phyloP scores from a whole-genome alignment of 2,329 filamentous ascomycete species.

The Incumbomyces lentus region DNA sequence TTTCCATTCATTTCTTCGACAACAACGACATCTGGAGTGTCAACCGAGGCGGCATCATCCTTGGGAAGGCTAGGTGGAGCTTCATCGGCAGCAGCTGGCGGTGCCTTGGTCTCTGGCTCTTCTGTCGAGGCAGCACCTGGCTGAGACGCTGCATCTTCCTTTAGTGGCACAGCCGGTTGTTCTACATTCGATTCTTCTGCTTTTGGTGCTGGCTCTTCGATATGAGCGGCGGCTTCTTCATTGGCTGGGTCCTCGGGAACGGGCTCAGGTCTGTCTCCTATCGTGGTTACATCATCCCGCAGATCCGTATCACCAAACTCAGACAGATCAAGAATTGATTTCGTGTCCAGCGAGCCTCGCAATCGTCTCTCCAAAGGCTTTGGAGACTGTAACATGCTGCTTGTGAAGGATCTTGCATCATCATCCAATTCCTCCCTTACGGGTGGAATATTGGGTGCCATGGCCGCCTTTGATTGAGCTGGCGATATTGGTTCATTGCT shows the following conservation, averaged over 20 bases:
- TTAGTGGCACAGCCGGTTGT: not conserved
- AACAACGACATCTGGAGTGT: not conserved
- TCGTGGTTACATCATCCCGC: slow-evolving; percentile 9
- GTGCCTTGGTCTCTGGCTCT: not conserved
- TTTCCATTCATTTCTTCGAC: slow-evolving; percentile 9
- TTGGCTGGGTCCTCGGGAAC: slow-evolving; percentile 2
- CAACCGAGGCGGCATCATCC: not conserved
- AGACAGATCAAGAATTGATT: slow-evolving; percentile 2
- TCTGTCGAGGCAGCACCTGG: not conserved
- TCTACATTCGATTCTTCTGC: not conserved
- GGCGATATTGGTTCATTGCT: slow-evolving; percentile 9
- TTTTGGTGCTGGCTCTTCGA: not conserved
- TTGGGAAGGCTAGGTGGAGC: not conserved
- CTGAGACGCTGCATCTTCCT: not conserved
- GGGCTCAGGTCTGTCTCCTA: slow-evolving; percentile 6
- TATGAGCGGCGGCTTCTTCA: not conserved
- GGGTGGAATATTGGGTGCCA: slow-evolving; percentile 11
- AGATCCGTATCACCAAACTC: slow-evolving; percentile 14
- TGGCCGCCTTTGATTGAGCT: not conserved
- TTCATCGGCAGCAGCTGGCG: not conserved
- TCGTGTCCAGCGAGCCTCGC: slow-evolving; percentile 1
- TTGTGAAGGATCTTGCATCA: slow-evolving; percentile 8
- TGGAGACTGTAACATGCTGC: slow-evolving; percentile 16
- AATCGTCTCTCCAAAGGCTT: slow-evolving; percentile 12
- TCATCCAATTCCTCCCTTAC: slow-evolving; percentile 17